Evolutionary conservation across 768 basidiomycete species (phyloP), one percentile per base, ranked within the genome.

Genomic region (Dioszegia hungarica): DNA sequence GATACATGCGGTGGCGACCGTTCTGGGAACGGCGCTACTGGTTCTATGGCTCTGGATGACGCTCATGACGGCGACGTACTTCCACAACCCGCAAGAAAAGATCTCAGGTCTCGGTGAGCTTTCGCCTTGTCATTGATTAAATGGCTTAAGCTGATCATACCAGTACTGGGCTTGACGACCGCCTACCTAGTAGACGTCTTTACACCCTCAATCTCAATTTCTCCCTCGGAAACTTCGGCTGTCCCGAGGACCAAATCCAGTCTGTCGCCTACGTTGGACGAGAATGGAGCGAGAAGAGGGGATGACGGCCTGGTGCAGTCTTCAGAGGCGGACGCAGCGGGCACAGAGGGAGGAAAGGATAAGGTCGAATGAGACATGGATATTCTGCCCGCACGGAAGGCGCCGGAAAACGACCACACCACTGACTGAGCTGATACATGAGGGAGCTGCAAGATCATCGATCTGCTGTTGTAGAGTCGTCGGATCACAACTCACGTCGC

Each of bases 1-100:
- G 15, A 20, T 57, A 14, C 60, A 62, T 63, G n/a, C 44, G 1
- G 36, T 51, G 3, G 43, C 54, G 20, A 55, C 57, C 9, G 14
- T 59, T 25, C 25, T 54, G 3, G 67, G 59, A 5, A 61, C 62
- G 10, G 56, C 50, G 15, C 27, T 73, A 36, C 69, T 90, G 28
- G 78, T 53, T 0, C 74, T 87, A 3, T 90, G 88, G 85, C 61
- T 89, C 46, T 82, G 89, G 72, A 89, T 89, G 62, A 77, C 81
- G 9, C 83, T 82, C 57, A 88, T 88, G 41, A 97, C 94, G 20
- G 84, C 86, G 50, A 78, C 94, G 8, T 97, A 90, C 75, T 98
- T 94, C 79, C 94, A 98, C 71, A 81, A 86, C 3, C 89, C 90
- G 0, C 76, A 81, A 12, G 94, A 97, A 79, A 97, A 98, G 78